A percentile compares a stretch with the other conserved stretches of the same genome.
These are phyloP conservation scores for Esteya vermicola DNA, from an alignment of 2,329 filamentous ascomycete species.

Conservation along the genomic window DNA sequence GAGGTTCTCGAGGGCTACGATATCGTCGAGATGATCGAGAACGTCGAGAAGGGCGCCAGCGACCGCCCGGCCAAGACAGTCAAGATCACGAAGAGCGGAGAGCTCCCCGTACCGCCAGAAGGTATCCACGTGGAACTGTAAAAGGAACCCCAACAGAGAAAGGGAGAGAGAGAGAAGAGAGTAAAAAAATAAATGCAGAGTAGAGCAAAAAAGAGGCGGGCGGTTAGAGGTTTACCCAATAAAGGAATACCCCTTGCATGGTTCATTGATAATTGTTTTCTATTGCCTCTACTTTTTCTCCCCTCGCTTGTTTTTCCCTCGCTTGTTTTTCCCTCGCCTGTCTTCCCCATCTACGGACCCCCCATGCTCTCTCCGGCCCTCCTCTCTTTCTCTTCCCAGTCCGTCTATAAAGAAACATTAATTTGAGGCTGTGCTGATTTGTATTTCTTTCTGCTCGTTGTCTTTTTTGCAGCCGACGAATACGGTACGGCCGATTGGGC, in stretches of 20 bases:
- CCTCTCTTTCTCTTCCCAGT: too few species aligned
- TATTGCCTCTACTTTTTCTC: background rate
- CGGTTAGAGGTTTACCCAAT: too few species aligned
- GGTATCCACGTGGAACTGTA: constrained; percentile 88
- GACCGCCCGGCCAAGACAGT: constrained; percentile 57
- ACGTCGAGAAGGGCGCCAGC: constrained; percentile 45
- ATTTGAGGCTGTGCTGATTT: constrained; percentile 3
- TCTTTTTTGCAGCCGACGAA: constrained; percentile 15
- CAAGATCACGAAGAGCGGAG: constrained; percentile 73
- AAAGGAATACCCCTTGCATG: too few species aligned
- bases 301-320: background rate
- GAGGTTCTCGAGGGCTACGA: constrained; percentile 81
- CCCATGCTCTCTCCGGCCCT: too few species aligned
- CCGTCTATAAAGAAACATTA: too few species aligned
- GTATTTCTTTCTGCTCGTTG: constrained; percentile 3
- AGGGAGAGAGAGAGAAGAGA: too few species aligned
- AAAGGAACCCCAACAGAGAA: too few species aligned
- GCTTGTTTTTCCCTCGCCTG: background rate
- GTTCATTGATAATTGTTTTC: background rate
- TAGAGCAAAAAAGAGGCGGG: background rate
- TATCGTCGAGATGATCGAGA: constrained; percentile 65
- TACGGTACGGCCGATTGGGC: constrained; percentile 23
- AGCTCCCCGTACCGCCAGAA: constrained; percentile 73
- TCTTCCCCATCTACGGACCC: background rate
- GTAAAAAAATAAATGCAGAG: background rate